phyloP scores from a whole-genome alignment of 78 protist species.

The Paratrimastix pyriformis region DNA sequence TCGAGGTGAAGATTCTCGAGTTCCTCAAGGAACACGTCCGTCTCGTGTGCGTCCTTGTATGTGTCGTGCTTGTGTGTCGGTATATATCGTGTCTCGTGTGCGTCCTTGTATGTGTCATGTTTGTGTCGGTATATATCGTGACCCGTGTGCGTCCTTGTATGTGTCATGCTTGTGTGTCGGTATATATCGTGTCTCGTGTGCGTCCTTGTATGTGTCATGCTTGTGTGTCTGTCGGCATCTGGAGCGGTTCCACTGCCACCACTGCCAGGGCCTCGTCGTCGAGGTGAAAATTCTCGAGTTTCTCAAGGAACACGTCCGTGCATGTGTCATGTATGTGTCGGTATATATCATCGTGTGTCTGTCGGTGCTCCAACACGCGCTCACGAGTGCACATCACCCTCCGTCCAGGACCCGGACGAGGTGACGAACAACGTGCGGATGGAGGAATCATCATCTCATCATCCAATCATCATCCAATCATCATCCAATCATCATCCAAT shows the following conservation, averaged over 20 bases:
- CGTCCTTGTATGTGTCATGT: background rate
- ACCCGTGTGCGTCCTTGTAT: background rate
- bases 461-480: no score
- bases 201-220: background rate
- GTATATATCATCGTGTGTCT: background rate
- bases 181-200: background rate
- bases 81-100: background rate
- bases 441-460: no score
- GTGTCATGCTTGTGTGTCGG: background rate
- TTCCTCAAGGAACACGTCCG: constrained; percentile 22
- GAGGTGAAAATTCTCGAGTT: constrained; percentile 79
- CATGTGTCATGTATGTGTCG: no score
- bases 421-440: constrained; percentile 28
- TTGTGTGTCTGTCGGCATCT: background rate
- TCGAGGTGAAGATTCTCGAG: constrained; percentile 81
- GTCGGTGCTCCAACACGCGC: no score
- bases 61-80: background rate
- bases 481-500: no score
- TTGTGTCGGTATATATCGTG: background rate
- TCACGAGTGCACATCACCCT: background rate
- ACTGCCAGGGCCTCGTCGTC: constrained; percentile 82
- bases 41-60: no score
- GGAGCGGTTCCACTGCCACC: constrained; percentile 47
- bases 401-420: constrained; percentile 7
- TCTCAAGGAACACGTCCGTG: constrained; percentile 17